Base-by-base conservation (phyloP, 2,329 filamentous ascomycete species). In the Claviceps sp. region DNA sequence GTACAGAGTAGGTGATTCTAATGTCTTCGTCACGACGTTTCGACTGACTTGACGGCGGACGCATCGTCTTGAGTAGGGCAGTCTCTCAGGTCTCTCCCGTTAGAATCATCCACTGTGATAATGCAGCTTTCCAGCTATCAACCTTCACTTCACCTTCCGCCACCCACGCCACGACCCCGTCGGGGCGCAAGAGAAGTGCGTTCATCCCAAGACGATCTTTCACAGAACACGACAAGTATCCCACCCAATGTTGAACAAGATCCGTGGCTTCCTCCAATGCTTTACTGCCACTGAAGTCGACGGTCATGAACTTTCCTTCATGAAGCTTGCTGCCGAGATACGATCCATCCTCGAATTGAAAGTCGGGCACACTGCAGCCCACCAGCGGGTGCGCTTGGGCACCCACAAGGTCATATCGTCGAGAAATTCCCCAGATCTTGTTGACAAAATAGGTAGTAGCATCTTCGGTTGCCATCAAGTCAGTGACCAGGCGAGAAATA, bases 351-450 rank as follows among this genome's bases (percentile, higher is more conserved):
- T 47, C 41, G 4, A 66, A 52, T 38, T 65, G 61, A 45, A 70
- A 66, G 46, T 69, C 62, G 4, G 66, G 68, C 10, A 61, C 62
- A 56, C 67, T 69, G 48, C 58, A 57, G 4, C 68, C 69, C 22
- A 68, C 61, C 5, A 68, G 53, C 10, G 62, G 58, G 48, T 68
- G 62, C 45, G 51, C 38, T 49, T 60, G 24, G 8, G 45, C 58
- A 42, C 56, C 57, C 45, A 37, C 37, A 19, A 64, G 56, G 8
- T 58, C 56, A 48, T 69, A 68, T 4, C 62, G 58, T 53, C 62
- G 62, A 43, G 61, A 63, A 30, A 69, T 45, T 0, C 68, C 68
- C 65, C 62, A 68, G 26, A 67, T 54, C 4, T 62, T 61, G 11
- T 64, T 65, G 30, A 66, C 56, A 46, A 64, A 58, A 19, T 61